Base-by-base conservation (phyloP, 768 basidiomycete species). In the Lentinula detonsa region DNA sequence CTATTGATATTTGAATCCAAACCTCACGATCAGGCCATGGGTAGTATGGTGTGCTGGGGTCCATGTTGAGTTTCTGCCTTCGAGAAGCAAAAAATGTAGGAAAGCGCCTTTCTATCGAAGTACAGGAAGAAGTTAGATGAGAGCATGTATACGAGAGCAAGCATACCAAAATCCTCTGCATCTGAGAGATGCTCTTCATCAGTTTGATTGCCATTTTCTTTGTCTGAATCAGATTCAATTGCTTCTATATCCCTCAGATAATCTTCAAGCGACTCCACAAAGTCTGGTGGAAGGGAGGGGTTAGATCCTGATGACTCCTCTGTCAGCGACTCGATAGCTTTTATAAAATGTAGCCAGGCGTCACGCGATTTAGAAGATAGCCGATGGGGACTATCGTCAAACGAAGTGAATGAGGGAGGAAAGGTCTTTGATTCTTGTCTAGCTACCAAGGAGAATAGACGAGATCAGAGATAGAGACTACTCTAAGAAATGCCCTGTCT, bases 21-120 rank as follows among this genome's bases (percentile, higher is more conserved):
- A 69, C 66, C 21, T 66, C 58, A 45, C 57, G 61, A 51, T 67
- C 62, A 33, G 54, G 18, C 61, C 61, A 62, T 13, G 61, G 61
- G 23, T 13, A 62, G 28, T 43, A 62, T 23, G 57, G 15, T 5
- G 39, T 9, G 28, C 13, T n/a, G 16, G 23, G 18, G 40, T 57
- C 31, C 8, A 11, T 9, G 10, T 31, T 40, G 6, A 39, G 6
- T 6, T 31, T 6, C 34, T 56, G 50, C 18, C 54, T 35, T 23
- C 37, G 37, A 10, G 35, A 10, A 33, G 34, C 51, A 52, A 52
- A 52, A 52, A 31, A 16, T 8, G 7, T 35, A 28, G 50, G 50
- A 52, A 52, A 35, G 15, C 21, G 56, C 15, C 31, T 11, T 18
- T 31, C 42, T 28, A 9, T 40, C 1, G 5, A 11, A 54, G 7